Evolutionary conservation across 1,284 basidiomycete genomes (phyloP).

Genomic region (Hymenochaete sp.): DNA sequence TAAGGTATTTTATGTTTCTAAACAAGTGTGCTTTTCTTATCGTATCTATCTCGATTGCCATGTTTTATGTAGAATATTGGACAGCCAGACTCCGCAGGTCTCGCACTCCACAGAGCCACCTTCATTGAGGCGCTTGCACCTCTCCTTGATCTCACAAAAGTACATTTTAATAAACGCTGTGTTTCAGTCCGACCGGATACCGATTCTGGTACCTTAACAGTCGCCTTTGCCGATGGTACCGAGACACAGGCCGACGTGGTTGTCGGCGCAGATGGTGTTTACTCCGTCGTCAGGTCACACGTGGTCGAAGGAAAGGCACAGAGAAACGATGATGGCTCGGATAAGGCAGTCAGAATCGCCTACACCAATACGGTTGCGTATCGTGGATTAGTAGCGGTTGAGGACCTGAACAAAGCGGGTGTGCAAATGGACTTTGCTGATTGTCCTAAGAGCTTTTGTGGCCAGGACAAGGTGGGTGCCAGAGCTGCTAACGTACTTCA

Average conservation of each 20-base stretch:
- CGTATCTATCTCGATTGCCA: no score
- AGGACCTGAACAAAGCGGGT: slow-evolving; percentile 32
- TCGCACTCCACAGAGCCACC: slow-evolving; percentile 24
- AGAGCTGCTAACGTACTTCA: no score
- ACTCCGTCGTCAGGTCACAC: slow-evolving; percentile 34
- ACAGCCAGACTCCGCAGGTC: slow-evolving; percentile 23
- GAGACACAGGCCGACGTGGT: slow-evolving; percentile 41
- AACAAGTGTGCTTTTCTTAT: neutral
- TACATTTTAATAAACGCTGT: slow-evolving; percentile 46
- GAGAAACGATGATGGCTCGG: neutral
- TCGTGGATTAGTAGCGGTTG: slow-evolving; percentile 35
- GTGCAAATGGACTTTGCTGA: slow-evolving; percentile 32
- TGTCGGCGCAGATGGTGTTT: slow-evolving; percentile 47
- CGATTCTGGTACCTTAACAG: slow-evolving; percentile 20
- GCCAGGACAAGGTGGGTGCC: slow-evolving; percentile 35
- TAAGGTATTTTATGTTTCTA: slow-evolving; percentile 17
- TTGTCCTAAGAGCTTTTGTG: slow-evolving; percentile 35
- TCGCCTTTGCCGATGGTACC: slow-evolving; percentile 41
- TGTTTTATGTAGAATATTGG: neutral
- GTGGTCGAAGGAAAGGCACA: slow-evolving; percentile 25
- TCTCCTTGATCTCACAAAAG: slow-evolving; percentile 32
- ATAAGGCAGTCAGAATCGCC: slow-evolving; percentile 20
- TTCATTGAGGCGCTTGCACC: slow-evolving; percentile 42
- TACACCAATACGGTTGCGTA: slow-evolving; percentile 42
- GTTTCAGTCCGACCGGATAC: slow-evolving; percentile 23